A percentile compares a stretch with the other conserved stretches of the same genome.
Evolutionary conservation across 2,329 filamentous ascomycete genomes (phyloP).

Genomic region (Grosmannia serpens): DNA sequence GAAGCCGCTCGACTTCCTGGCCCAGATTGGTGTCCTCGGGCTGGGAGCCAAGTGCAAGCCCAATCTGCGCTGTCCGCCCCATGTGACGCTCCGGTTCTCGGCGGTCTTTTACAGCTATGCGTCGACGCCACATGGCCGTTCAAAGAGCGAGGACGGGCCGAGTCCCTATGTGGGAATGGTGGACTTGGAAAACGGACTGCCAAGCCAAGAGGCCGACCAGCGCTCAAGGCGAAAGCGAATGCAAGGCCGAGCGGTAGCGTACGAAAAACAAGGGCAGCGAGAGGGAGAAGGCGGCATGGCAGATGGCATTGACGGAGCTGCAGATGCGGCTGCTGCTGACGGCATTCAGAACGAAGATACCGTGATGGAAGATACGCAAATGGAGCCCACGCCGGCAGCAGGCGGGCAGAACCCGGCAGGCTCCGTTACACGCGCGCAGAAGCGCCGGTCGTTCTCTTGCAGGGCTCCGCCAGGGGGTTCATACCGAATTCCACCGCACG

Average conservation of each 20-base stretch:
- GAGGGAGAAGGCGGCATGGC: no score
- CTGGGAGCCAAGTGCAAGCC: slow-evolving; percentile 72
- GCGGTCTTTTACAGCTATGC: slow-evolving; percentile 95
- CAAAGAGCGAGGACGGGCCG: slow-evolving; percentile 67
- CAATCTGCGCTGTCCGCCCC: slow-evolving; percentile 72
- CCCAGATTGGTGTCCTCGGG: slow-evolving; percentile 88
- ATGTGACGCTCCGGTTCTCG: slow-evolving; percentile 82
- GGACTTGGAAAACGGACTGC: slow-evolving; percentile 73
- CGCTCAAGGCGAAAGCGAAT: slow-evolving; percentile 34
- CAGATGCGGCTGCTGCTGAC: neutral
- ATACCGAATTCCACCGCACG: slow-evolving; percentile 88
- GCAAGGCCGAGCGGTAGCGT: slow-evolving; percentile 25
- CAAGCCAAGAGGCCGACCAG: slow-evolving; percentile 36
- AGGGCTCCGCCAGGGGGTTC: slow-evolving; percentile 70
- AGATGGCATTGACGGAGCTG: neutral
- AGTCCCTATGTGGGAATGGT: slow-evolving; percentile 94
- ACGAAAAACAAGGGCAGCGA: neutral
- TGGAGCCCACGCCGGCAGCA: slow-evolving; percentile 15
- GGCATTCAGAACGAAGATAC: slow-evolving; percentile 3
- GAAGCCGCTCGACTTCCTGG: slow-evolving; percentile 81
- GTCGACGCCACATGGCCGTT: slow-evolving; percentile 50
- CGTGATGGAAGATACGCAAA: slow-evolving; percentile 10
- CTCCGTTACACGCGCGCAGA: slow-evolving; percentile 19
- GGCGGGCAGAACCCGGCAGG: neutral
- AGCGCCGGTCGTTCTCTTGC: slow-evolving; percentile 39